A percentile compares a stretch with the other conserved stretches of the same genome.
Conservation (phyloP, 2,329 filamentous ascomycete genomes). For the Trichoderma sp. region DNA sequence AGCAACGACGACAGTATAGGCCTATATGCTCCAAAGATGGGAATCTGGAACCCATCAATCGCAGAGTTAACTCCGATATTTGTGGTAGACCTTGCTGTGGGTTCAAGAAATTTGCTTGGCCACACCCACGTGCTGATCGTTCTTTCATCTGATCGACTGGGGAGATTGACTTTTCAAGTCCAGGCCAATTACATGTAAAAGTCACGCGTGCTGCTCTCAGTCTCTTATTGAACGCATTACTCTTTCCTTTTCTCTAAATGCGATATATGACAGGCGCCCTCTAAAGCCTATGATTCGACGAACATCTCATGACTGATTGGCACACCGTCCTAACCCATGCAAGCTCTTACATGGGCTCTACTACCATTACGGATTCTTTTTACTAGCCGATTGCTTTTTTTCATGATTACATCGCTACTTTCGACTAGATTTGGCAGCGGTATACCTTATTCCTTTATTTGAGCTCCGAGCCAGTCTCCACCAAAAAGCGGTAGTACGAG, state of each 20-base stretch:
- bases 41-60: not conserved
- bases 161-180: not conserved
- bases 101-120: not conserved
- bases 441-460: not conserved
- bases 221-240: not conserved
- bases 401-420: not conserved
- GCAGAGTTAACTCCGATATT: slow-evolving; percentile 7
- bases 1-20: not conserved
- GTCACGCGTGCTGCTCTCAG: not conserved
- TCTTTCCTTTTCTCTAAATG: not conserved
- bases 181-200: not conserved
- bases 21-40: not conserved
- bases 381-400: not conserved
- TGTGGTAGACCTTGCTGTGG: slow-evolving; percentile 8
- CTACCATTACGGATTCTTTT: not conserved
- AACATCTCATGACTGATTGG: not conserved
- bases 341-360: not conserved
- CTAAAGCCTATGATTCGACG: slow-evolving; percentile 1
- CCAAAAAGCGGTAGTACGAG: not conserved
- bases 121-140: not conserved
- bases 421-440: not conserved
- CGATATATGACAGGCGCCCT: slow-evolving; percentile 18
- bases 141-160: not conserved
- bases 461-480: not conserved
- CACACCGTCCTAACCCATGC: not conserved